Evolutionary conservation across 352 stramenopile species (phyloP).

Genomic region (Aphanomyces astaci): DNA sequence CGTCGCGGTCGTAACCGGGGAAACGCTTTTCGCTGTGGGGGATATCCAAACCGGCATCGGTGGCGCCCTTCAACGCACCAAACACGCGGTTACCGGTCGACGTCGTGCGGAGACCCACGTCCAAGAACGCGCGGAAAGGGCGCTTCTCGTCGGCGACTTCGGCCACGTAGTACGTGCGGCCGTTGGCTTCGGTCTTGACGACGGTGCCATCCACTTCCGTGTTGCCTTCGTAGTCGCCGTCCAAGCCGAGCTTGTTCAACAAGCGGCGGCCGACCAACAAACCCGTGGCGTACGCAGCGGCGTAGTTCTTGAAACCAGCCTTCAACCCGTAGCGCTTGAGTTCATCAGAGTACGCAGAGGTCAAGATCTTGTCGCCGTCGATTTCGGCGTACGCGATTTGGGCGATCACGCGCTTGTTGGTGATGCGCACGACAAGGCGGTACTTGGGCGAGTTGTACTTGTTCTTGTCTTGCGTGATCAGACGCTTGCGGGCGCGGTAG

Average conservation of each 20-base stretch:
- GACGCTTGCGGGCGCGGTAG: conserved; percentile 97
- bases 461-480: conserved; percentile 99
- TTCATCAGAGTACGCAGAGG: conserved; percentile 92
- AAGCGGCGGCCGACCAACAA: conserved; percentile 92
- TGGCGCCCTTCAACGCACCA: conserved; percentile 97
- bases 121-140: conserved; percentile 96
- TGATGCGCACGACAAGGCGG: conserved; percentile 92
- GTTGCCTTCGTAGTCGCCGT: conserved; percentile 97
- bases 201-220: conserved; percentile 94
- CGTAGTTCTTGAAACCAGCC: conserved; percentile 99
- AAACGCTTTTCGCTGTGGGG: conserved; percentile 99
- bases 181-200: conserved; percentile 91
- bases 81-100: conserved; percentile 98
- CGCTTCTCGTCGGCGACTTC: conserved; percentile 97
- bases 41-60: conserved; percentile 98
- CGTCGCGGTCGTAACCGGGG: conserved; percentile 97
- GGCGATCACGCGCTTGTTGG: conserved; percentile 96
- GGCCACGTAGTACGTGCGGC: conserved; percentile 98
- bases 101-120: conserved; percentile 96
- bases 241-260: conserved; percentile 96
- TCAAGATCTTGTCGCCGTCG: conserved; percentile 96
- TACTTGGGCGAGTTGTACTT: conserved; percentile 99
- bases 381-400: conserved; percentile 99
- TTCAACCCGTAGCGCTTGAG: conserved; percentile 94
- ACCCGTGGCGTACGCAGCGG: conserved; percentile 96